phyloP scores from a whole-genome alignment of 2,329 filamentous ascomycete genomes.

The Botrytis elliptica region DNA sequence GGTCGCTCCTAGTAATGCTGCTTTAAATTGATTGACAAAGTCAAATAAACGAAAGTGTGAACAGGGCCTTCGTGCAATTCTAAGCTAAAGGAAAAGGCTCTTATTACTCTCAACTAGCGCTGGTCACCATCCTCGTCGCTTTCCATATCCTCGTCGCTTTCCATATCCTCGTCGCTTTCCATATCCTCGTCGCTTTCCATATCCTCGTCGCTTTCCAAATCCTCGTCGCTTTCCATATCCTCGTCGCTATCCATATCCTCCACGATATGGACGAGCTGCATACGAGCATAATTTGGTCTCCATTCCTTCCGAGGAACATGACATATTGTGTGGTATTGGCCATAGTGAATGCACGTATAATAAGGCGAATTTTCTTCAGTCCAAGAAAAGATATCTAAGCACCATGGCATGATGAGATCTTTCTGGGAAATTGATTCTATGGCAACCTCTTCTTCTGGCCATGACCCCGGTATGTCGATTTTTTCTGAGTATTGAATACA shows the following conservation, averaged over 20 bases:
- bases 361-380: rapidly evolving
- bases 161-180: too few species aligned
- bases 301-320: not conserved
- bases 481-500: rapidly evolving
- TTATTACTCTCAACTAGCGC: not conserved
- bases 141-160: not conserved
- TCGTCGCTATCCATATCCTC: too few species aligned
- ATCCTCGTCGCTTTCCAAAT: too few species aligned
- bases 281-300: rapidly evolving
- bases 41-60: too few species aligned
- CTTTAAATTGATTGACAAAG: not conserved
- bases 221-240: not conserved
- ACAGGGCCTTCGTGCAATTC: not conserved
- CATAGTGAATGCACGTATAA: not conserved
- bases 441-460: not conserved
- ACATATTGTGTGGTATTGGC: not conserved
- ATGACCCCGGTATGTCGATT: not conserved
- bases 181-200: too few species aligned
- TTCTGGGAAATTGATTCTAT: not conserved
- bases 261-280: not conserved
- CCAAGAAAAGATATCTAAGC: rapidly evolving
- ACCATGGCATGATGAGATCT: not conserved
- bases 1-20: not conserved
- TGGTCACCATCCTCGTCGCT: not conserved
- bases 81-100: not conserved